Evolutionary conservation across 371 early-diverging fungal genomes (phyloP).

Genomic region (Mortierella sp.): DNA sequence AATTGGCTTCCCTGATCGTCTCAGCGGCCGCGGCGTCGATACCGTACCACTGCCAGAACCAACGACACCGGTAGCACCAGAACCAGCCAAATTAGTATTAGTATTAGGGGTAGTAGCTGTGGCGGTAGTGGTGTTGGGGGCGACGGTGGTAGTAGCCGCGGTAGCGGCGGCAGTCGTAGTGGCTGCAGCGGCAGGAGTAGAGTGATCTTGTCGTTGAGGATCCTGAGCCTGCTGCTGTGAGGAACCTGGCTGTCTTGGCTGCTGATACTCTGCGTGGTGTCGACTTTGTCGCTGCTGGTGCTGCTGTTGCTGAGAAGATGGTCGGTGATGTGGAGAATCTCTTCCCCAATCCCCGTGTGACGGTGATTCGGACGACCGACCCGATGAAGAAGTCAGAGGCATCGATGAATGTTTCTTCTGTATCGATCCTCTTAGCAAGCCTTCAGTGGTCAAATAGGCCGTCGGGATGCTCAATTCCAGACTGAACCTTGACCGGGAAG

Average conservation of each 20-base stretch:
- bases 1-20: constrained; percentile 25
- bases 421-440: constrained; percentile 34
- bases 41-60: not conserved
- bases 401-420: constrained; percentile 3
- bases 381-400: not conserved
- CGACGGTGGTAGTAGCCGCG: not conserved
- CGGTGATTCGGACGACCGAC: not conserved
- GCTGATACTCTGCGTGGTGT: not conserved
- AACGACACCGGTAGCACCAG: too few relatives aligned
- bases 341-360: not conserved
- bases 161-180: not conserved
- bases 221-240: not conserved
- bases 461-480: constrained; percentile 42
- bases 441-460: constrained; percentile 38
- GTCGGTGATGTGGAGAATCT: not conserved
- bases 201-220: not conserved
- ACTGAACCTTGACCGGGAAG: constrained; percentile 35
- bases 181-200: not conserved
- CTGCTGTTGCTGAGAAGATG: constrained; percentile 5
- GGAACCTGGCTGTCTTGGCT: not conserved
- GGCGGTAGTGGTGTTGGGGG: too few relatives aligned
- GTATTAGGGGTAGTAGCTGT: too few relatives aligned
- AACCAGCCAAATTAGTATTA: too few relatives aligned
- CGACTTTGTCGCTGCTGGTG: not conserved
- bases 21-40: constrained; percentile 4